Evolutionary conservation across 1,284 basidiomycete genomes (phyloP), one percentile per base, ranked within the genome.

Genomic region (Malassezia equina): DNA sequence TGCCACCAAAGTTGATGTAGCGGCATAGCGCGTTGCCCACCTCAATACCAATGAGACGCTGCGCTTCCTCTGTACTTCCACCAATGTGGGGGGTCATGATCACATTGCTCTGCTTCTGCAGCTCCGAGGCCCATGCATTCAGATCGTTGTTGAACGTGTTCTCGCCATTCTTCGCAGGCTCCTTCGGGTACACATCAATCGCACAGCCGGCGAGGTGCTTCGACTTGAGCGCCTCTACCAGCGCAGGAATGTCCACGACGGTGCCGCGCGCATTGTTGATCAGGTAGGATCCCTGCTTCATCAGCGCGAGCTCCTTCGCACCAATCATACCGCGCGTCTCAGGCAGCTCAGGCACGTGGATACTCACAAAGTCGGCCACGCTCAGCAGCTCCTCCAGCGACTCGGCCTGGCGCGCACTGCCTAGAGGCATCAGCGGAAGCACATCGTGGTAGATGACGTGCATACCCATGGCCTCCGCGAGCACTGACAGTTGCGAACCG

Each of bases 51-150:
- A 99, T 98, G 82, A 93, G 90, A 46, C 84, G 82, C 77, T 99
- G 94, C 3, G 94, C 94, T 77, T 99, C 94, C 76, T 98, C 94
- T 11, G 94, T 99, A 39, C 90, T 95, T 41, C 94, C 94, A 59
- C 94, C 94, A 66, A 99, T 96, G 75, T 99, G 94, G 17, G 94
- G 94, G 0, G 71, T 72, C 40, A 73, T 51, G 54, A 73, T 66
- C 19, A 69, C 64, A 59, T 73, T 73, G 49, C 50, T 47, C 49
- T 62, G 64, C 54, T 49, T 34, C 44, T 67, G 66, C 40, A 73
- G 63, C 47, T 63, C 59, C 17, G 58, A 55, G 8, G 69, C 67
- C 67, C 68, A 72, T 40, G 53, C 50, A 55, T 72, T 72, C 55
- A 73, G 60, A 33, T 65, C 62, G 50, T 67, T 51, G 17, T 52